phyloP scores from a whole-genome alignment of 768 basidiomycete species.

The Mycena vulgaris region DNA sequence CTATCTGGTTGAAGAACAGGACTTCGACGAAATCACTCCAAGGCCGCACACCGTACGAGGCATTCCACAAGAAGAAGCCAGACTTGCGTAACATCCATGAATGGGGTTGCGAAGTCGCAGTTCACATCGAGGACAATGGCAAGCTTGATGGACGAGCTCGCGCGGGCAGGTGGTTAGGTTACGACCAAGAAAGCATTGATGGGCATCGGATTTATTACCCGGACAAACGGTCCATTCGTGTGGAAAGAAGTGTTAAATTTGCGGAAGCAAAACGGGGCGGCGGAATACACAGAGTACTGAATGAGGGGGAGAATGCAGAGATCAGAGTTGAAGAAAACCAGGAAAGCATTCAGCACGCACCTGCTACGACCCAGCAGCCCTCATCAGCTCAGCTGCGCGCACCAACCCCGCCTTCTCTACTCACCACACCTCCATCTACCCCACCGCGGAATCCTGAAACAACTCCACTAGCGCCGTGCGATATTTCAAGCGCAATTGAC shows the following conservation, averaged over 20 bases:
- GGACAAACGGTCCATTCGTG: neutral
- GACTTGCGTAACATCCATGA: too few relatives aligned
- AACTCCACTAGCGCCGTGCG: neutral
- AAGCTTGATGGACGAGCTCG: neutral
- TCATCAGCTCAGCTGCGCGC: neutral
- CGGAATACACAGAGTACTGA: neutral
- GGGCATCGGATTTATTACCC: too few relatives aligned
- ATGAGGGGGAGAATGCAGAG: conserved; percentile 3
- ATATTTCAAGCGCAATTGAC: neutral
- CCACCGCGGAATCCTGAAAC: neutral
- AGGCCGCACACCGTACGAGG: neutral
- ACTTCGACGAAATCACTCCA: neutral
- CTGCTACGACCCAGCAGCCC: neutral
- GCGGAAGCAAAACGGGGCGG: neutral
- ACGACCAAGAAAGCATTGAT: neutral
- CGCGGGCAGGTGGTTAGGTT: neutral
- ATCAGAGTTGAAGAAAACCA: neutral
- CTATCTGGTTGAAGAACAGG: neutral
- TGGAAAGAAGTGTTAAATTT: neutral
- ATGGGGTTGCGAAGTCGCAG: too few relatives aligned
- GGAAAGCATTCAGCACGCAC: neutral
- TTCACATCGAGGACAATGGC: too few relatives aligned
- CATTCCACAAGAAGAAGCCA: conserved; percentile 21
- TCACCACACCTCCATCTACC: neutral
- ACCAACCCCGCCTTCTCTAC: neutral